These are phyloP conservation scores for Neofusicoccum kwambonambiense DNA, from an alignment of 2,329 filamentous ascomycete genomes.

Conservation along the genomic window DNA sequence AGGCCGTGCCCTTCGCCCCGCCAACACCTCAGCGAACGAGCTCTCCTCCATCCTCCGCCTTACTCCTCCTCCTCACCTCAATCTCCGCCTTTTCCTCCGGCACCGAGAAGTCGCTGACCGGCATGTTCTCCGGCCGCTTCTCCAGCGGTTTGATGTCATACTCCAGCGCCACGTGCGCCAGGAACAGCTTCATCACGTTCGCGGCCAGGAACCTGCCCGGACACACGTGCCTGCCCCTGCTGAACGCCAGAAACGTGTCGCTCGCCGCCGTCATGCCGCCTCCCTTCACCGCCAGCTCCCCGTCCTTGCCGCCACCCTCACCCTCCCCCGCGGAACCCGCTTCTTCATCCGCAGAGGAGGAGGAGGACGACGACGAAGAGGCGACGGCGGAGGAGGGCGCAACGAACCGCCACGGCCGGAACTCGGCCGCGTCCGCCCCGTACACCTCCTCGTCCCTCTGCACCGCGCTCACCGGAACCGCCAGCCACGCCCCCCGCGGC, in stretches of 20 bases:
- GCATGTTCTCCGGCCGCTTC: slow-evolving; percentile 17
- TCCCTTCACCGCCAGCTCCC: not conserved
- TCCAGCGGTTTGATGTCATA: slow-evolving; percentile 21
- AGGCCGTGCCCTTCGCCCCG: not conserved
- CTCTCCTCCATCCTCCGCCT: slow-evolving; percentile 9
- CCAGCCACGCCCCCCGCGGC: slow-evolving; percentile 25
- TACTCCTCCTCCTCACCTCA: not conserved
- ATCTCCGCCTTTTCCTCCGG: slow-evolving; percentile 3
- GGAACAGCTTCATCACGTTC: slow-evolving; percentile 21
- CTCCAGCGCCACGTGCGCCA: slow-evolving; percentile 20
- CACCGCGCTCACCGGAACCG: slow-evolving; percentile 22
- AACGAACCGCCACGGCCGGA: slow-evolving; percentile 8
- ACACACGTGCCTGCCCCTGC: slow-evolving; percentile 32
- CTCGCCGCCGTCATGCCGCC: slow-evolving; percentile 26
- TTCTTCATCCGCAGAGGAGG: too few relatives aligned
- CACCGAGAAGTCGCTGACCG: slow-evolving; percentile 5
- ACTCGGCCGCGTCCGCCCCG: slow-evolving; percentile 22
- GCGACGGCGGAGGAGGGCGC: not conserved
- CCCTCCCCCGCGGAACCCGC: too few relatives aligned
- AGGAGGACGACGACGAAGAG: too few relatives aligned
- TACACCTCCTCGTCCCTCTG: slow-evolving; percentile 33
- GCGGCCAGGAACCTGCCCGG: slow-evolving; percentile 20
- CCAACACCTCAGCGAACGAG: not conserved
- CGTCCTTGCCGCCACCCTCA: not conserved
- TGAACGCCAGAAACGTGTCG: slow-evolving; percentile 28